Conservation (phyloP, 2,329 filamentous ascomycete genomes). For the Diatrype stigma region DNA sequence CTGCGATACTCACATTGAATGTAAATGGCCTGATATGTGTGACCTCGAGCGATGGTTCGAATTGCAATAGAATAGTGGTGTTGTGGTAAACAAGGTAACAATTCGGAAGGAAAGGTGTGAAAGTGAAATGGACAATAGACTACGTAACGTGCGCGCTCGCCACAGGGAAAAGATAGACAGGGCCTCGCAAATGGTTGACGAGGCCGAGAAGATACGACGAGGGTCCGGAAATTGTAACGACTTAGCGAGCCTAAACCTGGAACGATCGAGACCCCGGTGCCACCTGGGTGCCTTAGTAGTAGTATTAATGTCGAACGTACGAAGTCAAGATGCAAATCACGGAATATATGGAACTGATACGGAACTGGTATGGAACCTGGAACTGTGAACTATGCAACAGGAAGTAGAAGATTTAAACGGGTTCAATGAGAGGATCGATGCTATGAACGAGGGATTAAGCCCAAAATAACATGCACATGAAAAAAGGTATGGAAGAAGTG, state of each 20-base stretch:
- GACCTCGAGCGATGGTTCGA: background rate
- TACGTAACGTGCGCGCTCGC: background rate
- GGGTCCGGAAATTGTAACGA: background rate
- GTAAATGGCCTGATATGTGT: background rate
- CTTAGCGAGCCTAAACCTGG: background rate
- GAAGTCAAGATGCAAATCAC: background rate
- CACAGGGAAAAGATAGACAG: background rate
- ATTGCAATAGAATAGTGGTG: background rate
- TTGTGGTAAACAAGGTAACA: background rate
- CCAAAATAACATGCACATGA: background rate
- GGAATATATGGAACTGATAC: background rate
- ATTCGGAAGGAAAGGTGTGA: background rate
- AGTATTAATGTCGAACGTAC: background rate
- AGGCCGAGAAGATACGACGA: background rate
- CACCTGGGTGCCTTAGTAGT: background rate
- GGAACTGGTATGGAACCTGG: no score
- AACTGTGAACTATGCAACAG: background rate
- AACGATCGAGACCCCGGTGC: background rate
- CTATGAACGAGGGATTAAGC: background rate
- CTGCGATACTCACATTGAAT: background rate
- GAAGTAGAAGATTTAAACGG: background rate
- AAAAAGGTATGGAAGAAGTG: no score
- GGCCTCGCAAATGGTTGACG: background rate
- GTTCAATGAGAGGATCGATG: background rate
- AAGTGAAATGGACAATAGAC: background rate